Evolutionary conservation across 345 rosid species (phyloP).

Genomic region (Murraya paniculata): DNA sequence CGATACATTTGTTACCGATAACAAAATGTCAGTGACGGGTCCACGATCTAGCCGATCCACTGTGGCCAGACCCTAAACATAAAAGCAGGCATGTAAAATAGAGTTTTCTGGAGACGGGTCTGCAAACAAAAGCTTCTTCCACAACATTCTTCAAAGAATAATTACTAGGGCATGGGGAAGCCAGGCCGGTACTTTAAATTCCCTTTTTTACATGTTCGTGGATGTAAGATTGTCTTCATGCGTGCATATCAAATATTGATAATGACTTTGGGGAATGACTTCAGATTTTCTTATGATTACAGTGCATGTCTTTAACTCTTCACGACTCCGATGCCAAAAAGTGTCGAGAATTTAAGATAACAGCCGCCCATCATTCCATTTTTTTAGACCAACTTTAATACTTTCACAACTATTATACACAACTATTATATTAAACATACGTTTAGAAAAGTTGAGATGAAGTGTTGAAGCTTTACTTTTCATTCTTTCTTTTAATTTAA

Average conservation of each 20-base stretch:
- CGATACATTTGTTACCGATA: too few relatives aligned
- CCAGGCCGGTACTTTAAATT: constrained; percentile 4
- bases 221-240: not conserved
- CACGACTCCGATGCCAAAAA: not conserved
- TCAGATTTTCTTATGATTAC: not conserved
- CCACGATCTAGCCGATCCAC: too few relatives aligned
- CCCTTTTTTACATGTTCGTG: not conserved
- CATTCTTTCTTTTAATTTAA: too few relatives aligned
- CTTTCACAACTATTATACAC: not conserved
- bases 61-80: not conserved
- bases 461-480: too few relatives aligned
- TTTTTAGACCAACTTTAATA: not conserved
- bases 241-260: not conserved
- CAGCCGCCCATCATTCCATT: not conserved
- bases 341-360: not conserved
- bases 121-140: not conserved
- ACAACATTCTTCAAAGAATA: not conserved
- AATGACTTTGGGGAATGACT: not conserved
- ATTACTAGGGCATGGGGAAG: constrained; percentile 8
- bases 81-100: not conserved
- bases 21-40: too few relatives aligned
- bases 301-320: not conserved
- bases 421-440: not conserved
- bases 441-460: too few relatives aligned
- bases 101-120: not conserved